Percentiles rank a stretch among this genome's conserved stretches.
phyloP scores from a whole-genome alignment of 2,329 filamentous ascomycete genomes.

The Claviceps pazoutovae region DNA sequence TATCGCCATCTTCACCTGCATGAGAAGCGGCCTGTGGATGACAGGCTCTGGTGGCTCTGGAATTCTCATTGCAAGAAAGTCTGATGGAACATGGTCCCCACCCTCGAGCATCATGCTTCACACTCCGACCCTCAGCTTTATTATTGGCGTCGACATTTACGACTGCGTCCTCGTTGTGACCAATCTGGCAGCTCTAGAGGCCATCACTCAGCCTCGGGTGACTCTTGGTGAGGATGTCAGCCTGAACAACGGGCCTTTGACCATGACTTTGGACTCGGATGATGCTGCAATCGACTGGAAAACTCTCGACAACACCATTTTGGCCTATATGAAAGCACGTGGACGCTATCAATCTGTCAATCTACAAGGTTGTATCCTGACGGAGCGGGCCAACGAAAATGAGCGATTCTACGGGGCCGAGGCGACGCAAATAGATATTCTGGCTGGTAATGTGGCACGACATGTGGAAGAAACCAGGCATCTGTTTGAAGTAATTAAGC shows the following conservation, averaged over 20 bases:
- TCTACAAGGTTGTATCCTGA: slow-evolving; percentile 41
- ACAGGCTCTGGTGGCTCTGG: slow-evolving; percentile 85
- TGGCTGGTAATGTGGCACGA: slow-evolving; percentile 42
- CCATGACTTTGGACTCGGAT: slow-evolving; percentile 31
- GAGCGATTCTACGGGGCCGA: slow-evolving; percentile 41
- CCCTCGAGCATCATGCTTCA: slow-evolving; percentile 86
- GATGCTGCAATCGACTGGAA: slow-evolving; percentile 38
- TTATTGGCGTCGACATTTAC: slow-evolving; percentile 87
- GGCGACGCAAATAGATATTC: slow-evolving; percentile 40
- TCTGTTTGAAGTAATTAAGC: slow-evolving; percentile 71
- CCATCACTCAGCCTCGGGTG: slow-evolving; percentile 65
- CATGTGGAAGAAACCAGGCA: slow-evolving; percentile 40
- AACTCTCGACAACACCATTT: slow-evolving; percentile 39
- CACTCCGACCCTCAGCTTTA: slow-evolving; percentile 75
- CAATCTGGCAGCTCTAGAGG: slow-evolving; percentile 67
- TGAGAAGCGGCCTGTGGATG: slow-evolving; percentile 85
- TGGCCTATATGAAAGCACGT: slow-evolving; percentile 45
- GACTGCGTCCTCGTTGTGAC: slow-evolving; percentile 92
- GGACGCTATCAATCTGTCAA: slow-evolving; percentile 42
- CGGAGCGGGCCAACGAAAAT: slow-evolving; percentile 44
- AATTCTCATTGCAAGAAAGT: slow-evolving; percentile 68
- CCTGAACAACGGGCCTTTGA: slow-evolving; percentile 62
- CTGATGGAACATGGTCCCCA: slow-evolving; percentile 81
- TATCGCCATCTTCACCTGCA: slow-evolving; percentile 86
- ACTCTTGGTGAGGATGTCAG: slow-evolving; percentile 73